Conservation (phyloP, 441 rosid species). For the Theobroma grandiflorum region DNA sequence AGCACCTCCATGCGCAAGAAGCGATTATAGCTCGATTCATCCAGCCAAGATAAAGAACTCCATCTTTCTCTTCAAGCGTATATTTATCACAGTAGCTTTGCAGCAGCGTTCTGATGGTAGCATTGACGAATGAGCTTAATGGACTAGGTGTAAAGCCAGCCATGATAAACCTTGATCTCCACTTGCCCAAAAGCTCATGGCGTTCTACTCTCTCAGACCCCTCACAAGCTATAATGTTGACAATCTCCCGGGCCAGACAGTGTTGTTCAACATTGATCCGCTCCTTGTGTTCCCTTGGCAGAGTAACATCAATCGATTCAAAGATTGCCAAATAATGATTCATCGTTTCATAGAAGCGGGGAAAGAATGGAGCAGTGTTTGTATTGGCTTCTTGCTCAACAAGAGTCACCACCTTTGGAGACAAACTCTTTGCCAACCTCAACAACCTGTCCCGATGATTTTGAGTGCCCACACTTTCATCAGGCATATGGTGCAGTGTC, state of each 20-base stretch:
- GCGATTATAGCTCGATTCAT: constrained; percentile 67
- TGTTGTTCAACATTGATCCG: constrained; percentile 92
- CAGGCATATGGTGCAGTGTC: constrained; percentile 90
- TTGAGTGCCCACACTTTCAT: constrained; percentile 80
- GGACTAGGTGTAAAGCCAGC: constrained; percentile 85
- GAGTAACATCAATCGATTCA: constrained; percentile 76
- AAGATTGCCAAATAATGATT: constrained; percentile 76
- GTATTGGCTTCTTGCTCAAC: constrained; percentile 94
- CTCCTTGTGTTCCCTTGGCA: constrained; percentile 85
- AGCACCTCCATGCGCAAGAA: constrained; percentile 87
- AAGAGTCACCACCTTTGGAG: constrained; percentile 85
- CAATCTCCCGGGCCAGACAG: constrained; percentile 92
- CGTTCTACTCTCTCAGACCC: constrained; percentile 94
- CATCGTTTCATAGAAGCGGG: constrained; percentile 74
- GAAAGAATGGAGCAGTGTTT: constrained; percentile 78
- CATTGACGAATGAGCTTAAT: constrained; percentile 71
- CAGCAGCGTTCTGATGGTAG: constrained; percentile 72
- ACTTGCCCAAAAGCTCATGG: constrained; percentile 82
- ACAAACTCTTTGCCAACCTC: constrained; percentile 74
- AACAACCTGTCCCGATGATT: constrained; percentile 88
- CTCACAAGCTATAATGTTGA: constrained; percentile 91
- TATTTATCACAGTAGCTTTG: constrained; percentile 68
- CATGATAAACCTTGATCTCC: constrained; percentile 85
- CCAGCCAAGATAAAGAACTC: constrained; percentile 88
- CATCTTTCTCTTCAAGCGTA: constrained; percentile 83